A percentile compares a stretch with the other conserved stretches of the same genome.
Evolutionary conservation across 202 grass and related monocot genomes (phyloP).

Genomic region (Digitaria exilis): DNA sequence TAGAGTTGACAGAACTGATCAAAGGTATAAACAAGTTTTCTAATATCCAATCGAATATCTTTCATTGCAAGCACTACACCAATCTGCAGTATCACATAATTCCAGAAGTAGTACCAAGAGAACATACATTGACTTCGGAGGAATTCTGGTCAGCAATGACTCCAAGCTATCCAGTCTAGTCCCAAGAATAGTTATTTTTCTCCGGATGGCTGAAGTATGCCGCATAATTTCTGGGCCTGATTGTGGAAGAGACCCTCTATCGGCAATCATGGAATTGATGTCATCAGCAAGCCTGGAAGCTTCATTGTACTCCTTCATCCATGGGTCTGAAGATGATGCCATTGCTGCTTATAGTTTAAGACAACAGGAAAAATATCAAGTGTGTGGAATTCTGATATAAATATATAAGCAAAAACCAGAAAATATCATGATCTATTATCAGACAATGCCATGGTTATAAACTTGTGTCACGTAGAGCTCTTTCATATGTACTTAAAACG

Average conservation of each 20-base stretch:
- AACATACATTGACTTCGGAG: conserved; percentile 85
- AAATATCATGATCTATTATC: not conserved
- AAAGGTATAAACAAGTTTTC: not conserved
- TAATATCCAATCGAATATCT: not conserved
- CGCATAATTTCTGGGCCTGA: conserved; percentile 81
- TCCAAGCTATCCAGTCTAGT: conserved; percentile 87
- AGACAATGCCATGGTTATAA: not conserved
- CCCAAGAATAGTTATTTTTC: conserved; percentile 87
- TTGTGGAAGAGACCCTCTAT: conserved; percentile 84
- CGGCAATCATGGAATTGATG: conserved; percentile 78
- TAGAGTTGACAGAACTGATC: not conserved
- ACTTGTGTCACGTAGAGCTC: not conserved
- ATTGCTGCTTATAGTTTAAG: conserved; percentile 55
- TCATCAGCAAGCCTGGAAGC: conserved; percentile 86
- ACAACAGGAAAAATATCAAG: conserved; percentile 24
- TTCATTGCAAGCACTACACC: conserved; percentile 1
- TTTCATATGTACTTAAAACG: not conserved
- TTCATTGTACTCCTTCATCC: conserved; percentile 84
- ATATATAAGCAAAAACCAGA: not conserved
- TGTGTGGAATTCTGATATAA: not conserved
- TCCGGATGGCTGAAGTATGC: conserved; percentile 66
- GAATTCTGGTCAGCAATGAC: conserved; percentile 64
- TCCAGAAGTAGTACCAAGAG: not conserved
- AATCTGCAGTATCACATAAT: not conserved
- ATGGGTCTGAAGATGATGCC: conserved; percentile 74